phyloP scores from a whole-genome alignment of 257 asterid species.

The Verbena officinalis region DNA sequence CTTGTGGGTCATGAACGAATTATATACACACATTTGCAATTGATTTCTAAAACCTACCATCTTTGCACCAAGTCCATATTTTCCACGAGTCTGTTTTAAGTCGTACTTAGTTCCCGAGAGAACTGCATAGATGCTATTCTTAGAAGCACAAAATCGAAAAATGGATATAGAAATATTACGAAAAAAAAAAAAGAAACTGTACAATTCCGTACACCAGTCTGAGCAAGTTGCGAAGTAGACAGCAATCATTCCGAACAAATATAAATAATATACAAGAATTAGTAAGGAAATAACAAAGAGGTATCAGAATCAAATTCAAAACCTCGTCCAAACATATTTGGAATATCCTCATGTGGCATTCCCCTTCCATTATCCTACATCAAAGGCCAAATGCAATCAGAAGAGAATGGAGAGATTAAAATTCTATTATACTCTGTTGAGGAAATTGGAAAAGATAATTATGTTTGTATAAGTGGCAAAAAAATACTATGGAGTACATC shows the following conservation, averaged over 20 bases:
- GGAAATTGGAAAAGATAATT: slow-evolving; percentile 9
- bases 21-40: slow-evolving; percentile 13
- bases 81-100: slow-evolving; percentile 94
- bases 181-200: slow-evolving; percentile 6
- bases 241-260: slow-evolving; percentile 7
- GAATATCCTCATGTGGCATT: slow-evolving; percentile 97
- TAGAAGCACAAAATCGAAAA: slow-evolving; percentile 25
- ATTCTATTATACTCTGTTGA: slow-evolving; percentile 6
- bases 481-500: slow-evolving; percentile 2
- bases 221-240: background rate
- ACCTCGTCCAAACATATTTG: slow-evolving; percentile 98
- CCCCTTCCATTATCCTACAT: slow-evolving; percentile 92
- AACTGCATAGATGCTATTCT: slow-evolving; percentile 55
- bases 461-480: slow-evolving; percentile 6
- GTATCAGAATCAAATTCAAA: slow-evolving; percentile 27
- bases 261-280: slow-evolving; percentile 3
- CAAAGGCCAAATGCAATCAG: slow-evolving; percentile 31
- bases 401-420: slow-evolving; percentile 21
- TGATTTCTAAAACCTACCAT: slow-evolving; percentile 58
- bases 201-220: slow-evolving; percentile 2
- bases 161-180: slow-evolving; percentile 1
- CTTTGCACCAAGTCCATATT: slow-evolving; percentile 94
- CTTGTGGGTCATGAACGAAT: background rate
- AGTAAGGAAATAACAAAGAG: background rate
- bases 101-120: slow-evolving; percentile 95